Evolutionary conservation across 2,329 filamentous ascomycete genomes (phyloP).

Genomic region (Periconia sp.): DNA sequence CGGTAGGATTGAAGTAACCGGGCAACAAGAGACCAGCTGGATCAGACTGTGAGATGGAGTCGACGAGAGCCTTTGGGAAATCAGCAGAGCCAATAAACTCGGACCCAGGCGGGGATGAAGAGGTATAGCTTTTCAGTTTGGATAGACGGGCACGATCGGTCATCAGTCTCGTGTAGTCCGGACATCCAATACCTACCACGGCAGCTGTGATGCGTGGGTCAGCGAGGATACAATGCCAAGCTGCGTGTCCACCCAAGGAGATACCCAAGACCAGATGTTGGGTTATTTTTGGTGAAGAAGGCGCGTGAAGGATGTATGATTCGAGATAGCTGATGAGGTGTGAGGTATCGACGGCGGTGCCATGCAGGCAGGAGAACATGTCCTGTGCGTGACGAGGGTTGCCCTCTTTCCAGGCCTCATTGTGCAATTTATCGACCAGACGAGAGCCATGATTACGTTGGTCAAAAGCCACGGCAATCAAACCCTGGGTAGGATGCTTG

Average conservation of each 20-base stretch:
- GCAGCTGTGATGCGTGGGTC: slow-evolving; percentile 79
- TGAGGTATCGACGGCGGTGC: slow-evolving; percentile 73
- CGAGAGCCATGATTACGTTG: slow-evolving; percentile 89
- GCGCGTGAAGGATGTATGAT: slow-evolving; percentile 68
- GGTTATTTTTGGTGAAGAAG: slow-evolving; percentile 46
- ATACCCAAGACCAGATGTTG: slow-evolving; percentile 79
- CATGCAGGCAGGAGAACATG: slow-evolving; percentile 79
- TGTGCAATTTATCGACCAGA: slow-evolving; percentile 66
- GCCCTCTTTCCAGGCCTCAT: slow-evolving; percentile 76
- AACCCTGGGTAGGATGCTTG: slow-evolving; percentile 48
- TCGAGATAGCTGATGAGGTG: slow-evolving; percentile 75
- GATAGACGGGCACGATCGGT: slow-evolving; percentile 73
- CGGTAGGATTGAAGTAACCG: slow-evolving; percentile 21
- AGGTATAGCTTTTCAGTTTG: slow-evolving; percentile 63
- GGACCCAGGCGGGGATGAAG: slow-evolving; percentile 56
- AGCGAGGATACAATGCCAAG: slow-evolving; percentile 79
- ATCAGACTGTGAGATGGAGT: slow-evolving; percentile 66
- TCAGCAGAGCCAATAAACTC: slow-evolving; percentile 75
- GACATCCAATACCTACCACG: slow-evolving; percentile 82
- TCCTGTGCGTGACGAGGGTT: slow-evolving; percentile 85
- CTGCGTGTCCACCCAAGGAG: slow-evolving; percentile 82
- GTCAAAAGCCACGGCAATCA: slow-evolving; percentile 86
- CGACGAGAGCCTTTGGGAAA: slow-evolving; percentile 71
- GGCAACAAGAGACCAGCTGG: slow-evolving; percentile 72
- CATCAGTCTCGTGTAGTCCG: slow-evolving; percentile 83